Conservation (phyloP, 768 basidiomycete genomes). For the Kwoniella mangroviensis region DNA sequence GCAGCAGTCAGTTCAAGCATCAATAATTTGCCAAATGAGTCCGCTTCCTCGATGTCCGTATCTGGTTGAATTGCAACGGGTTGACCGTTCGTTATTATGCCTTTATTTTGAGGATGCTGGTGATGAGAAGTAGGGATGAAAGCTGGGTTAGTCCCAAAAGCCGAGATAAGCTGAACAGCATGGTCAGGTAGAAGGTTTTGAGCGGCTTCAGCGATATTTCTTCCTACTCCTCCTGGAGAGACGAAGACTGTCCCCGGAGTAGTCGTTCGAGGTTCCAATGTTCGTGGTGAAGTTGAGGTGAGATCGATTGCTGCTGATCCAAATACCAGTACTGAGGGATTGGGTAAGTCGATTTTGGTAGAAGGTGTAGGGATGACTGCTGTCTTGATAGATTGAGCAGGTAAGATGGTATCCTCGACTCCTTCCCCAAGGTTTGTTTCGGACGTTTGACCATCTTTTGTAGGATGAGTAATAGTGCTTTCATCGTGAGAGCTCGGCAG, state of each 20-base stretch:
- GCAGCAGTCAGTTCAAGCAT: constrained; percentile 64
- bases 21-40: constrained; percentile 75
- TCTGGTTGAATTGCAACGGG: too few species aligned
- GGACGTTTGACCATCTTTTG: too few species aligned
- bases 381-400: not conserved
- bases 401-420: not conserved
- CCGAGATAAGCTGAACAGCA: constrained; percentile 70
- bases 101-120: not conserved
- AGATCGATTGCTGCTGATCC: constrained; percentile 92
- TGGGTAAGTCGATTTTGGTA: constrained; percentile 11
- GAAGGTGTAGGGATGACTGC: not conserved
- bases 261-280: constrained; percentile 69
- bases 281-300: constrained; percentile 60
- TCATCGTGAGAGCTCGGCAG: not conserved
- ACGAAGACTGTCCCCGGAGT: constrained; percentile 75
- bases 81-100: too few species aligned
- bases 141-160: constrained; percentile 46
- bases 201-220: constrained; percentile 93
- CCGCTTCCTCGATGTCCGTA: constrained; percentile 50
- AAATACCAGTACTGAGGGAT: constrained; percentile 66
- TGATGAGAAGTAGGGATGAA: not conserved
- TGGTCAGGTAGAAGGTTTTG: constrained; percentile 65
- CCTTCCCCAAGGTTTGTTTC: too few species aligned
- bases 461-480: not conserved
- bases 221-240: constrained; percentile 84